These are phyloP conservation scores for Ceratobasidium sp. DNA, from an alignment of 1,284 basidiomycete species.

Conservation along the genomic window DNA sequence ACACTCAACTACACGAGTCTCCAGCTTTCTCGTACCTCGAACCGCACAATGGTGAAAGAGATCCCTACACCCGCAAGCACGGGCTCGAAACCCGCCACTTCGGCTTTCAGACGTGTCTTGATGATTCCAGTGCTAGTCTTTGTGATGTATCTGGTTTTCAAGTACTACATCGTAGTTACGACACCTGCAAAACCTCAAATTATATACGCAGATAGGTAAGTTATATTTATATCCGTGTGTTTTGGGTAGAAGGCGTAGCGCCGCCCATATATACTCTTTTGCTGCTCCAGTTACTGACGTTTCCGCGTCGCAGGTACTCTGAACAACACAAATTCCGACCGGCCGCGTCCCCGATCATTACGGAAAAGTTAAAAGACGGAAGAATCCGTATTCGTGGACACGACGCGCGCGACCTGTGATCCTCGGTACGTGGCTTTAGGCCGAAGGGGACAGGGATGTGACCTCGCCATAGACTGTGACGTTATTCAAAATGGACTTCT, in stretches of 20 bases:
- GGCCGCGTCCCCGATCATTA: conserved; percentile 70
- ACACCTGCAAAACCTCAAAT: conserved; percentile 50
- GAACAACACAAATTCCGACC: conserved; percentile 68
- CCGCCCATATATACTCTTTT: too few species aligned
- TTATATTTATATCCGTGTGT: conserved; percentile 19
- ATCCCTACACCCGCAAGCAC: conserved; percentile 28
- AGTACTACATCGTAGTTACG: conserved; percentile 46
- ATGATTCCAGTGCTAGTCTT: conserved; percentile 54
- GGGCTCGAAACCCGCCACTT: conserved; percentile 48
- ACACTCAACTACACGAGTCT: not conserved
- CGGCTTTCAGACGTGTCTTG: conserved; percentile 57
- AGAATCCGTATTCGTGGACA: conserved; percentile 61
- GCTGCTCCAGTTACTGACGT: too few species aligned
- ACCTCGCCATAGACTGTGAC: too few species aligned
- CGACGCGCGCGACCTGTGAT: conserved; percentile 43
- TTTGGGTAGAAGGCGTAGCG: too few species aligned
- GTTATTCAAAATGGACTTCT: too few species aligned
- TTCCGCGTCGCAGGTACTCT: conserved; percentile 58
- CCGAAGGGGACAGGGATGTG: too few species aligned
- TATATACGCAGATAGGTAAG: conserved; percentile 59
- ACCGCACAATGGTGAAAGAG: conserved; percentile 3
- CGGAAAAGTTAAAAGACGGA: conserved; percentile 65
- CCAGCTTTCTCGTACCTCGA: not conserved
- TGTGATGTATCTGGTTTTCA: conserved; percentile 56
- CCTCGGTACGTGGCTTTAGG: not conserved